Conservation (phyloP, 805 yeast species). For the Pichia nanzhaoensis region DNA sequence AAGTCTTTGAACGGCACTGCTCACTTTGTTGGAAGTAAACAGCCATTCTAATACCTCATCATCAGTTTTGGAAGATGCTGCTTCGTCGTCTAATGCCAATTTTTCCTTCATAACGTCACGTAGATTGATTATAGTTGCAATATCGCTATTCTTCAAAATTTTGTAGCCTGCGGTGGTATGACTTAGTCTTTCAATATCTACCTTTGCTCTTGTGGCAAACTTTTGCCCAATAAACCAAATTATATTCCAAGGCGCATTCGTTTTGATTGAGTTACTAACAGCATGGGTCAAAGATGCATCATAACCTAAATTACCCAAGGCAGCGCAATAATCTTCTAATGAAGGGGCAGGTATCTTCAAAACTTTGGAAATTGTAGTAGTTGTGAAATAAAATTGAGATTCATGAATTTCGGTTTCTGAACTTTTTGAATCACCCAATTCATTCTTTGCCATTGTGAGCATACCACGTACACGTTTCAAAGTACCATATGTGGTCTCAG, state of each 20-base stretch:
- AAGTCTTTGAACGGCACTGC: slow-evolving; percentile 50
- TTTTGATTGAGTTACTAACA: slow-evolving; percentile 75
- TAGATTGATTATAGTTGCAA: slow-evolving; percentile 31
- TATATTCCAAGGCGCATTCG: slow-evolving; percentile 79
- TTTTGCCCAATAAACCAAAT: slow-evolving; percentile 67
- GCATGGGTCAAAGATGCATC: slow-evolving; percentile 86
- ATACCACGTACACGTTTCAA: slow-evolving; percentile 83
- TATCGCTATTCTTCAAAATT: slow-evolving; percentile 41
- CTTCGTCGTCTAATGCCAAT: slow-evolving; percentile 4
- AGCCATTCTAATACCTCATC: slow-evolving; percentile 33
- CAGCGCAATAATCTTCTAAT: slow-evolving; percentile 62
- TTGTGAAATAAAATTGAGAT: slow-evolving; percentile 76
- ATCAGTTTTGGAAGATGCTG: slow-evolving; percentile 17
- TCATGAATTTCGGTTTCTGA: slow-evolving; percentile 21
- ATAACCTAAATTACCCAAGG: slow-evolving; percentile 78
- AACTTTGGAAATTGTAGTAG: slow-evolving; percentile 67
- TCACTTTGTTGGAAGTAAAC: slow-evolving; percentile 55
- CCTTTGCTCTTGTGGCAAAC: slow-evolving; percentile 47
- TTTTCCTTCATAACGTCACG: slow-evolving; percentile 9
- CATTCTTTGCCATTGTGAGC: slow-evolving; percentile 77
- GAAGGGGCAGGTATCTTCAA: slow-evolving; percentile 83
- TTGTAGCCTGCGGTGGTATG: slow-evolving; percentile 52
- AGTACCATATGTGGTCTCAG: slow-evolving; percentile 61
- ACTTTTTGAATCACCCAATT: slow-evolving; percentile 33
- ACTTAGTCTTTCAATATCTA: slow-evolving; percentile 35